These are phyloP conservation scores for Limonium bicolor DNA, from an alignment of 148 eudicot genomes.

Conservation along the genomic window DNA sequence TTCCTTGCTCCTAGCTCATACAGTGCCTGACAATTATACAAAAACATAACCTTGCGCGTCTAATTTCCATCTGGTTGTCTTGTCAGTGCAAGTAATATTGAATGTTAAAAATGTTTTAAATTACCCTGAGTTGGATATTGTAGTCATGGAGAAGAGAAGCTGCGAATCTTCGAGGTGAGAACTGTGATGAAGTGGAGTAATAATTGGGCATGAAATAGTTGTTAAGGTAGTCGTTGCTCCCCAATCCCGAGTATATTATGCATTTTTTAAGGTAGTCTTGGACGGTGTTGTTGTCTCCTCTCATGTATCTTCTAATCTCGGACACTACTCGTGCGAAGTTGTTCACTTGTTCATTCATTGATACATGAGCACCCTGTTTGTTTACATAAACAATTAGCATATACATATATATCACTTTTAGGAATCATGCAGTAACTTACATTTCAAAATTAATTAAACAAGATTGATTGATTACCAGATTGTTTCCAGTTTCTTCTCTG, in stretches of 20 bases:
- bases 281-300: constrained; percentile 29
- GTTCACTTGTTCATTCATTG: constrained; percentile 61
- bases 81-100: too few species aligned
- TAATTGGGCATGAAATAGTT: constrained; percentile 66
- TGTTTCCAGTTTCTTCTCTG: constrained; percentile 73
- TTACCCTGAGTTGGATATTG: constrained; percentile 49
- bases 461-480: constrained; percentile 31
- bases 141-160: constrained; percentile 57
- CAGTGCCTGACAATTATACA: constrained; percentile 18
- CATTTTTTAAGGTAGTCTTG: constrained; percentile 43
- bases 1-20: constrained; percentile 68
- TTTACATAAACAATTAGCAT: not conserved
- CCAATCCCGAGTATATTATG: constrained; percentile 56
- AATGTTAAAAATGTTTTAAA: not conserved
- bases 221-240: constrained; percentile 91
- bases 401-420: too few species aligned
- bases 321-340: constrained; percentile 42
- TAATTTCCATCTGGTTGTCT: too few species aligned
- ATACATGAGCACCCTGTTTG: constrained; percentile 47
- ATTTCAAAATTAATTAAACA: too few species aligned
- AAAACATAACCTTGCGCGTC: not conserved
- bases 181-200: constrained; percentile 38
- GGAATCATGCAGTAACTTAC: too few species aligned
- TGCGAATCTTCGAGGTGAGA: constrained; percentile 43
- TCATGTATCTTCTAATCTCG: constrained; percentile 31